Evolutionary conservation across 495 filamentous ascomycete genomes (phyloP).

Genomic region (Hypoxylon subgilvum): DNA sequence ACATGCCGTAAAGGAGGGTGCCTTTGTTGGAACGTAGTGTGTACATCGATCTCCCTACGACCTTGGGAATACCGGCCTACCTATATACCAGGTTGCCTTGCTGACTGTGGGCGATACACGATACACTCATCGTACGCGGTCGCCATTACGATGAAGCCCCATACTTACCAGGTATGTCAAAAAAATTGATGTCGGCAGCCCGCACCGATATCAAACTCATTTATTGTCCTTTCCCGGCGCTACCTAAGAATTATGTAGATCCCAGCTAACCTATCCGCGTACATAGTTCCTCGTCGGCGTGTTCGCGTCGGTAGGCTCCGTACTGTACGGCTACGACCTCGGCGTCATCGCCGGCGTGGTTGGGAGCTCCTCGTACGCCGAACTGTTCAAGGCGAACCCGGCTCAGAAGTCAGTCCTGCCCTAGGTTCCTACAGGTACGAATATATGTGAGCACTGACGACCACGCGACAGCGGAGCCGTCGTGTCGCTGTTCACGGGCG

Average conservation of each 20-base stretch:
- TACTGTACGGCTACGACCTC: slow-evolving; percentile 61
- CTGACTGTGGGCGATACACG: no score
- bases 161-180: slow-evolving; percentile 41
- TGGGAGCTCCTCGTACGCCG: slow-evolving; percentile 55
- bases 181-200: no score
- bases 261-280: no score
- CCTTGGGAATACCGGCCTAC: no score
- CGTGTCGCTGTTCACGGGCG: slow-evolving; percentile 72
- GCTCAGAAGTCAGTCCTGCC: slow-evolving; percentile 59
- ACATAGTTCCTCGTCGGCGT: slow-evolving; percentile 64
- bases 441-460: background rate
- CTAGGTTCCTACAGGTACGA: background rate
- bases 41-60: no score
- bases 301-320: slow-evolving; percentile 67
- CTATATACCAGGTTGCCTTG: no score
- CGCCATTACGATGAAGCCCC: slow-evolving; percentile 42
- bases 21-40: no score
- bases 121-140: no score
- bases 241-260: no score
- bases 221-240: no score
- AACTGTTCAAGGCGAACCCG: slow-evolving; percentile 57
- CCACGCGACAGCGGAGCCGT: slow-evolving; percentile 60
- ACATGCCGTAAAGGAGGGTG: background rate
- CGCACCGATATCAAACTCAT: no score
- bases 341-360: slow-evolving; percentile 69